Conservation (phyloP, 805 yeast genomes). For the Candida mattraensis region DNA sequence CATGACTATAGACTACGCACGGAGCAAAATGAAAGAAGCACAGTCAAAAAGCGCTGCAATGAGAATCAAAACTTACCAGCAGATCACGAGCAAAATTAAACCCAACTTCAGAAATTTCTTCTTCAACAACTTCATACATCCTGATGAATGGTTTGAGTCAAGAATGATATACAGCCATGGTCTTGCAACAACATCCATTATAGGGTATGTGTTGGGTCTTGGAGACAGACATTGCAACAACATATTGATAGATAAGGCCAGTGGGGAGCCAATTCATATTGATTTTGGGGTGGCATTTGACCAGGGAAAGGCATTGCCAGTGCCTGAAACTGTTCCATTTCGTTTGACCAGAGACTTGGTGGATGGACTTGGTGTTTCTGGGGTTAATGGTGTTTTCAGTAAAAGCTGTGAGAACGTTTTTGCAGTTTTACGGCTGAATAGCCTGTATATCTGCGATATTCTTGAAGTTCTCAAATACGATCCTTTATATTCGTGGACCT, state of each 20-base stretch:
- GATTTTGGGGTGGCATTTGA: conserved; percentile 97
- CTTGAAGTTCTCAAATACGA: conserved; percentile 87
- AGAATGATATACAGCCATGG: conserved; percentile 71
- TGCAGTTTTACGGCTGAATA: conserved; percentile 61
- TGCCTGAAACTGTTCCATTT: conserved; percentile 95
- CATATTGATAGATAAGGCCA: conserved; percentile 70
- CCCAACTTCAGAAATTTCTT: conserved; percentile 78
- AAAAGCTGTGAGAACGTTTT: conserved; percentile 74
- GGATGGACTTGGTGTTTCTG: conserved; percentile 92
- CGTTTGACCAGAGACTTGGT: conserved; percentile 85
- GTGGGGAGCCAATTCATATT: conserved; percentile 94
- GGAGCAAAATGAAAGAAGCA: conserved; percentile 59
- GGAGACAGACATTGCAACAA: conserved; percentile 97
- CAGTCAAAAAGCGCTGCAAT: conserved; percentile 46
- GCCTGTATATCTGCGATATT: conserved; percentile 72
- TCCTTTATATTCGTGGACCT: conserved; percentile 89
- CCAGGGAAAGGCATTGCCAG: conserved; percentile 78
- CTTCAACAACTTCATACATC: conserved; percentile 59
- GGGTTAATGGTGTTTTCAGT: conserved; percentile 74
- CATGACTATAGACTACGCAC: conserved; percentile 54
- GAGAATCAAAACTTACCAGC: conserved; percentile 45
- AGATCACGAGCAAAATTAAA: conserved; percentile 47
- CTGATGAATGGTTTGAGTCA: conserved; percentile 73
- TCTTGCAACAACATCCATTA: conserved; percentile 79
- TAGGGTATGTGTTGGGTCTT: conserved; percentile 84